phyloP scores from a whole-genome alignment of 208 protist genomes.

The Trypanosoma brucei region DNA sequence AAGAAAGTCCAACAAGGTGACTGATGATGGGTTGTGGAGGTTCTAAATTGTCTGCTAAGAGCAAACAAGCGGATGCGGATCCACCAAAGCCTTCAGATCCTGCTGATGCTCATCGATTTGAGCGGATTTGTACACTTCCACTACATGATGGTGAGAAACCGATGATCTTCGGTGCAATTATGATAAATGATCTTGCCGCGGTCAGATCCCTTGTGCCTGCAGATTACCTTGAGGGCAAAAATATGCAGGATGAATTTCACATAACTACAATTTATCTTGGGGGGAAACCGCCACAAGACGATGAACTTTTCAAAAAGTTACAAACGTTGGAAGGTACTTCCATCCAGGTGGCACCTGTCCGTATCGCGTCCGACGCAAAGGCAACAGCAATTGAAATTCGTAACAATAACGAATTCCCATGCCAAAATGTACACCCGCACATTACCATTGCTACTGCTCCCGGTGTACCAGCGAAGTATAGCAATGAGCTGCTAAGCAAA shows the following conservation, averaged over 20 bases:
- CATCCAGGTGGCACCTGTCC: conserved; percentile 30
- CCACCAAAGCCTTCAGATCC: too few relatives aligned
- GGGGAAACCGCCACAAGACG: conserved; percentile 34
- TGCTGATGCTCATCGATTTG: too few relatives aligned
- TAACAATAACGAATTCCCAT: conserved; percentile 34
- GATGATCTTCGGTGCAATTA: conserved; percentile 10
- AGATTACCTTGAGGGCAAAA: conserved; percentile 9
- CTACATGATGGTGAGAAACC: too few relatives aligned
- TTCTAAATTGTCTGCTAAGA: too few relatives aligned
- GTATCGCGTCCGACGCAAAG: conserved; percentile 52
- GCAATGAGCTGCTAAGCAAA: too few relatives aligned
- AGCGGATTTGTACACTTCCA: too few relatives aligned
- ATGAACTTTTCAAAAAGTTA: conserved; percentile 47
- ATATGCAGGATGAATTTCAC: conserved; percentile 15
- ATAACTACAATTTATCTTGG: conserved; percentile 13
- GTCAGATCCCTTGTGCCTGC: conserved; percentile 17
- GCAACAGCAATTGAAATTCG: conserved; percentile 28
- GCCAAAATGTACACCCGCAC: conserved; percentile 41
- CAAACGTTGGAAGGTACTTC: conserved; percentile 21
- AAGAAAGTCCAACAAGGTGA: too few relatives aligned
- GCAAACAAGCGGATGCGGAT: too few relatives aligned
- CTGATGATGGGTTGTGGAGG: too few relatives aligned
- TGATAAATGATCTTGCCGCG: conserved; percentile 17
- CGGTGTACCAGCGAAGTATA: background rate
- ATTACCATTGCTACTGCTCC: conserved; percentile 49